Percentiles rank a stretch among this genome's conserved stretches.
These are phyloP conservation scores for Hamigera avellanea DNA, from an alignment of 495 filamentous ascomycete genomes.

Conservation along the genomic window DNA sequence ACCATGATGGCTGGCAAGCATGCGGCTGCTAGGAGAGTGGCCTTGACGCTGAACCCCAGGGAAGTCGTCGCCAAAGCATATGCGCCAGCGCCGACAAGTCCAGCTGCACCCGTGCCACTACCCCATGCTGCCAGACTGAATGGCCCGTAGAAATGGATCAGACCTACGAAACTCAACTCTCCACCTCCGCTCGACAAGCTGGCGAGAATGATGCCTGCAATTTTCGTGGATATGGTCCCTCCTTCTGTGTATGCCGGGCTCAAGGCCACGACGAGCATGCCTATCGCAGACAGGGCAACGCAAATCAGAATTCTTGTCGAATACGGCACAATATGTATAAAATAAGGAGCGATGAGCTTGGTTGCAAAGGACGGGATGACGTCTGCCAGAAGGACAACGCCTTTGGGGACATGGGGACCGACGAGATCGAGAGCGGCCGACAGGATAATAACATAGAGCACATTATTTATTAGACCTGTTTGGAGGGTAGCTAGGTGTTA, in stretches of 20 bases:
- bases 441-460: slow-evolving; percentile 94
- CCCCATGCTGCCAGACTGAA: slow-evolving; percentile 88
- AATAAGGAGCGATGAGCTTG: slow-evolving; percentile 84
- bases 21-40: slow-evolving; percentile 63
- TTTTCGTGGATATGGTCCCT: slow-evolving; percentile 55
- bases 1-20: slow-evolving; percentile 75
- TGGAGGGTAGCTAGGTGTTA: neutral
- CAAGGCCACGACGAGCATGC: slow-evolving; percentile 82
- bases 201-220: slow-evolving; percentile 75
- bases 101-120: slow-evolving; percentile 84
- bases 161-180: slow-evolving; percentile 76
- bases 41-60: slow-evolving; percentile 55
- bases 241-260: slow-evolving; percentile 51
- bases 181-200: slow-evolving; percentile 75
- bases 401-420: slow-evolving; percentile 73
- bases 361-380: slow-evolving; percentile 80
- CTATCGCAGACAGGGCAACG: slow-evolving; percentile 55
- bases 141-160: slow-evolving; percentile 91
- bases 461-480: slow-evolving; percentile 88
- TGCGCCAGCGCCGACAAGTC: slow-evolving; percentile 72
- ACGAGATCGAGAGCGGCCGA: slow-evolving; percentile 94
- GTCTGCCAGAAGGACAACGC: slow-evolving; percentile 83
- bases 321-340: slow-evolving; percentile 82
- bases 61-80: slow-evolving; percentile 80
- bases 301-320: slow-evolving; percentile 60